Percentiles rank a stretch among this genome's conserved stretches.
These are phyloP conservation scores for Euphrasia confusa DNA, from an alignment of 257 asterid species.

Conservation along the genomic window DNA sequence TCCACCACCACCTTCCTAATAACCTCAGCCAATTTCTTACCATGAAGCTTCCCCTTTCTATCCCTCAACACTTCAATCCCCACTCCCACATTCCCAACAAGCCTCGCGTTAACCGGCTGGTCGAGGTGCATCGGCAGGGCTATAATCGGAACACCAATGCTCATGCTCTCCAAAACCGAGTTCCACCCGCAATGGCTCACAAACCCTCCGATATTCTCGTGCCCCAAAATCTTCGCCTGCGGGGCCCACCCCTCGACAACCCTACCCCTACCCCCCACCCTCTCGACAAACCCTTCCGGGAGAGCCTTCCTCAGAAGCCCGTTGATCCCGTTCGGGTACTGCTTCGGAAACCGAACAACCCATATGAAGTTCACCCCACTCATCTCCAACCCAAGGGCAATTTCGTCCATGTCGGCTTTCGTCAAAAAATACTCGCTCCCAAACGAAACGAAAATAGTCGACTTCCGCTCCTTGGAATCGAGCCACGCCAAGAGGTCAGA, in stretches of 20 bases:
- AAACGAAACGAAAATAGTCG: conserved; percentile 23
- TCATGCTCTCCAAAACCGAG: conserved; percentile 37
- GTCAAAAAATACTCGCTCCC: conserved; percentile 31
- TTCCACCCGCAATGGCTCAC: conserved; percentile 47
- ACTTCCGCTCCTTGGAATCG: conserved; percentile 24
- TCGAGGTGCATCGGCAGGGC: conserved; percentile 45
- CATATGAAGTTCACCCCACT: conserved; percentile 38
- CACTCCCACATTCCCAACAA: conserved; percentile 39
- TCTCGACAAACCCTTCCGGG: conserved; percentile 34
- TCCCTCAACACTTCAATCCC: conserved; percentile 39
- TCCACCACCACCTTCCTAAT: conserved; percentile 30
- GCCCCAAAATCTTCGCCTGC: conserved; percentile 30
- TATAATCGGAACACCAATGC: conserved; percentile 39
- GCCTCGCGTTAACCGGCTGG: conserved; percentile 44
- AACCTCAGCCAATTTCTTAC: conserved; percentile 26
- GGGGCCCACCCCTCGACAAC: conserved; percentile 41
- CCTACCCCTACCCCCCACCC: conserved; percentile 32
- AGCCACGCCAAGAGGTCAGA: conserved; percentile 31
- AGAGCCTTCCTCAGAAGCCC: conserved; percentile 20
- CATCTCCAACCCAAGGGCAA: conserved; percentile 39
- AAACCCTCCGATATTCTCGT: conserved; percentile 35
- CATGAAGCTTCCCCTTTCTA: conserved; percentile 15
- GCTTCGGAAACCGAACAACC: conserved; percentile 41
- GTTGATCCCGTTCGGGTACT: not conserved
- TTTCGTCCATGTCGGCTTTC: conserved; percentile 27